Evolutionary conservation across 768 basidiomycete genomes (phyloP).

Genomic region (Paxillus involutus): DNA sequence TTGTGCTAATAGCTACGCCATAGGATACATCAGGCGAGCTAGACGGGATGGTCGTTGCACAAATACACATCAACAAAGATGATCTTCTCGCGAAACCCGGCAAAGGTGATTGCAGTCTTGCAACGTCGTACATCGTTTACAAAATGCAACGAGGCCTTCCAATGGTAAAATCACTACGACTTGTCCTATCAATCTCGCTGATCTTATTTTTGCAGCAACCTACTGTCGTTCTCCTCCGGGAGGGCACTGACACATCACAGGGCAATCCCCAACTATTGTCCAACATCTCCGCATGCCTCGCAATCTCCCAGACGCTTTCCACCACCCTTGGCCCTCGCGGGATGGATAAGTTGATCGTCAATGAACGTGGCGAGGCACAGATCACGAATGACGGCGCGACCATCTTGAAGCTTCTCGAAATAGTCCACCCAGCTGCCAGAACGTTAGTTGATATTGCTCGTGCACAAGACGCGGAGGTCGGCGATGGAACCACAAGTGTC

Average conservation of each 20-base stretch:
- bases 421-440: conserved; percentile 96
- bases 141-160: conserved; percentile 86
- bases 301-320: conserved; percentile 87
- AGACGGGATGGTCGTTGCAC: neutral
- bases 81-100: neutral
- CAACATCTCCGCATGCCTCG: conserved; percentile 95
- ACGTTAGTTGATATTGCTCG: conserved; percentile 98
- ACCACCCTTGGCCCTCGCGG: conserved; percentile 97
- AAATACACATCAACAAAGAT: conserved; percentile 23
- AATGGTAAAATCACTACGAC: conserved; percentile 50
- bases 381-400: conserved; percentile 99
- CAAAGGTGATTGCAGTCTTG: conserved; percentile 1
- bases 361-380: conserved; percentile 91
- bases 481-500: conserved; percentile 97
- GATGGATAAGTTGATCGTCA: conserved; percentile 98
- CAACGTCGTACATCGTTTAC: conserved; percentile 10
- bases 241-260: conserved; percentile 96
- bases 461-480: conserved; percentile 97
- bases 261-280: conserved; percentile 90
- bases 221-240: conserved; percentile 92
- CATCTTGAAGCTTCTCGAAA: conserved; percentile 94
- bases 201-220: conserved; percentile 69
- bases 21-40: too few species aligned
- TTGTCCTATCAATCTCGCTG: conserved; percentile 7
- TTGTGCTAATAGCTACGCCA: too few species aligned